Conservation (phyloP, 176 grass and related monocot species). For the Paspalum notatum region DNA sequence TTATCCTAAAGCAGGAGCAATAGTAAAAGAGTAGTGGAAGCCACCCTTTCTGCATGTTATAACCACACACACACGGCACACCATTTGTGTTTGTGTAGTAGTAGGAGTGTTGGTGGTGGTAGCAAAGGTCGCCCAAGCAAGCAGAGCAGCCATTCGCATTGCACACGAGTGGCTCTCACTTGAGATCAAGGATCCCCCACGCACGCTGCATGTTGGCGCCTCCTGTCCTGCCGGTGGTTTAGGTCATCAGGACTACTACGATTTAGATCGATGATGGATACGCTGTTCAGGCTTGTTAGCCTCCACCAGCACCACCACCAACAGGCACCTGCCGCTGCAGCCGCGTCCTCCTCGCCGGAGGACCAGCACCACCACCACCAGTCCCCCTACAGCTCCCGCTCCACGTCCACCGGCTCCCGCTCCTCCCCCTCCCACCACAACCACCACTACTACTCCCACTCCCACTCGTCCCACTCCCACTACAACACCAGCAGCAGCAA, state of each 20-base stretch:
- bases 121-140: too few relatives aligned
- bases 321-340: neutral
- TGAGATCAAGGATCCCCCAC: too few relatives aligned
- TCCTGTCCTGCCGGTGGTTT: conserved; percentile 33
- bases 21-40: neutral
- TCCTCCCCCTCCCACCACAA: conserved; percentile 42
- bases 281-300: conserved; percentile 40
- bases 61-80: neutral
- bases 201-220: conserved; percentile 8
- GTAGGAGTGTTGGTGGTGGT: too few relatives aligned
- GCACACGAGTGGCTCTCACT: too few relatives aligned
- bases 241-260: too few relatives aligned
- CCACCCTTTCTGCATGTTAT: neutral
- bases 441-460: conserved; percentile 2
- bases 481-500: conserved; percentile 4
- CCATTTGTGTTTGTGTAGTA: neutral
- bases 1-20: neutral
- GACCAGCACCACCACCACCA: conserved; percentile 24
- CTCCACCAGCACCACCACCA: conserved; percentile 30
- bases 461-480: conserved; percentile 20
- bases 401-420: conserved; percentile 37
- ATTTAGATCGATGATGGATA: conserved; percentile 37
- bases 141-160: too few relatives aligned
- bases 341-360: conserved; percentile 26
- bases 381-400: conserved; percentile 34